Percentiles rank a stretch among this genome's conserved stretches.
Conservation (phyloP, 2,329 filamentous ascomycete species). For the Tolypocladium ovalisporum region DNA sequence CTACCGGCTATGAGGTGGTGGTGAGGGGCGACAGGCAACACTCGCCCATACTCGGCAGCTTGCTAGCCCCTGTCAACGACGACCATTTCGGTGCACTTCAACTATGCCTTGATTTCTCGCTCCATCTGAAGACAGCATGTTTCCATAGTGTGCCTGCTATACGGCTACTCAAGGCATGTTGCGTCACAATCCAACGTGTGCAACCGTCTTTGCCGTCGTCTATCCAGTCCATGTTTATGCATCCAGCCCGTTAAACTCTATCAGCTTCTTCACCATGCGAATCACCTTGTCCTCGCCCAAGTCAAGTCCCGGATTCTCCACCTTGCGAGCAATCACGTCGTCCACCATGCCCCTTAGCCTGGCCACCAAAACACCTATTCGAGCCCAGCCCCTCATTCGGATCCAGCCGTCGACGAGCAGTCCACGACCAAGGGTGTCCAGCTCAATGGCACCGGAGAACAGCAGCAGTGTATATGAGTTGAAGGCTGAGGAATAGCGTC, state of each 20-base stretch:
- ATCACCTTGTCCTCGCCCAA: slow-evolving; percentile 57
- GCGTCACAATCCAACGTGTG: not conserved
- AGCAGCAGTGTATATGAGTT: slow-evolving; percentile 82
- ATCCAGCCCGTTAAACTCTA: slow-evolving; percentile 85
- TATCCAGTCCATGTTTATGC: slow-evolving; percentile 21
- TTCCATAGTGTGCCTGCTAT: not conserved
- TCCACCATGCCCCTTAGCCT: slow-evolving; percentile 80
- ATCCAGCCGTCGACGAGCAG: slow-evolving; percentile 90
- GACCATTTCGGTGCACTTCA: not conserved
- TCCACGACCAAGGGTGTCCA: slow-evolving; percentile 81
- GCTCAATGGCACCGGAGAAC: slow-evolving; percentile 73
- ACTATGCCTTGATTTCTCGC: not conserved
- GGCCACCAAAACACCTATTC: slow-evolving; percentile 82
- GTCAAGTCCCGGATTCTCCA: slow-evolving; percentile 61
- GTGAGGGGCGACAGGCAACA: not conserved
- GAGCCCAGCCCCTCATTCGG: slow-evolving; percentile 75
- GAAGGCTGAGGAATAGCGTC: slow-evolving; percentile 47
- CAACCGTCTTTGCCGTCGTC: not conserved
- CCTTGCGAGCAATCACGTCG: slow-evolving; percentile 66
- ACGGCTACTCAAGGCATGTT: not conserved
- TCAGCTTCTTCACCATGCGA: slow-evolving; percentile 63
- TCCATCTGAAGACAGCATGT: too few species aligned
- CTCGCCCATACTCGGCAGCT: not conserved
- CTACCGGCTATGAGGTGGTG: not conserved
- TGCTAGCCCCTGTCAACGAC: not conserved